Evolutionary conservation across 257 asterid species (phyloP), one percentile per base, ranked within the genome.

Genomic region (Penstemon barbatus): DNA sequence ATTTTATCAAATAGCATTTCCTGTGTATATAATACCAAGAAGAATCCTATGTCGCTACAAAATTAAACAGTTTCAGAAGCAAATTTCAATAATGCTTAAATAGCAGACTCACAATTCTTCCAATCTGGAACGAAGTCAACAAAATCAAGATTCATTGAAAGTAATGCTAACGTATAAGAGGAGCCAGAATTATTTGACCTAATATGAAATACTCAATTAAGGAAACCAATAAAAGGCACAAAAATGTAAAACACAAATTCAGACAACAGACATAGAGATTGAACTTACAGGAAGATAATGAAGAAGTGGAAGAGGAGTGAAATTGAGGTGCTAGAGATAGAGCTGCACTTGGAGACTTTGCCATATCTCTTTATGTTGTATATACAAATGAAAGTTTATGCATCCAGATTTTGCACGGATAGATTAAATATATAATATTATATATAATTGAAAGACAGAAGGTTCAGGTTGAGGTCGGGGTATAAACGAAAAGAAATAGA

Each of bases 271-370:
- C 44, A 36, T 61, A 61, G 52, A 15, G 50, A 33, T 36, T 25
- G 40, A 60, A 33, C 68, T 76, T 68, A 82, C 86, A 63, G 0
- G 83, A 75, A 66, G 83, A 63, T 36, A 75, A 45, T 5, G 82
- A 58, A 59, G 81, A 75, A 9, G 41, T 15, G n/a, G 58, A 59
- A 10, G 77, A 70, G 41, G 81, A 68, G 64, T 72, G 74, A 43
- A 77, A 74, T 72, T 79, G 82, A 62, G 79, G 75, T 55, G 75
- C 74, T 6, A 77, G 58, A 74, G 82, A 71, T 67, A 77, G 58
- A 74, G 82, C 70, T 67, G 84, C 80, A 68, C 60, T 54, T 8
- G 80, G 73, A 55, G 84, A 68, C 57, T 77, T 50, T 61, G 87
- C 81, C 87, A 79, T 82, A 53, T 76, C 40, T 58, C 74, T 63